A percentile compares a stretch with the other conserved stretches of the same genome.
These are phyloP conservation scores for Ogataea hybrid DNA, from an alignment of 1,139 yeast species.

Conservation along the genomic window DNA sequence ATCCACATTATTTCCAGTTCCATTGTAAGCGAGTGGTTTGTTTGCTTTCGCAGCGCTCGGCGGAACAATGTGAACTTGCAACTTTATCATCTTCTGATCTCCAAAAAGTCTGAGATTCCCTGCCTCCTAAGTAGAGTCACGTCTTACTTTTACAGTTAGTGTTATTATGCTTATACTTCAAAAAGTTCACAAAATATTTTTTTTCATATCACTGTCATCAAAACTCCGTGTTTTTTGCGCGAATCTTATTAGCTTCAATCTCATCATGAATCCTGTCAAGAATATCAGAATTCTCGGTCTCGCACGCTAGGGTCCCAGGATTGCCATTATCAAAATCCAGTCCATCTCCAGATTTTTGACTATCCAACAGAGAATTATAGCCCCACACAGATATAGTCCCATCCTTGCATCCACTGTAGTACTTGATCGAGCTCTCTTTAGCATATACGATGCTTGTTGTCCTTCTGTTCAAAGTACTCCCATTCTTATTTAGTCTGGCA, in stretches of 20 bases:
- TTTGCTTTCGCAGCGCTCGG: slow-evolving; percentile 30
- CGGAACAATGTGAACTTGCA: slow-evolving; percentile 40
- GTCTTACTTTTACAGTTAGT: background rate
- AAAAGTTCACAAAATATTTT: background rate
- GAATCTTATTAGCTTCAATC: slow-evolving; percentile 24
- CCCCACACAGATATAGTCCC: slow-evolving; percentile 58
- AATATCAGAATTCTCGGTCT: slow-evolving; percentile 10
- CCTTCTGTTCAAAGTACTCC: slow-evolving; percentile 22
- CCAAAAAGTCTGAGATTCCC: background rate
- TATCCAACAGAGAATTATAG: slow-evolving; percentile 29
- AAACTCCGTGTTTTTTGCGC: slow-evolving; percentile 3
- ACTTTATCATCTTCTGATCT: slow-evolving; percentile 34
- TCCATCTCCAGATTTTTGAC: slow-evolving; percentile 11
- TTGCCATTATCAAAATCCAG: slow-evolving; percentile 23
- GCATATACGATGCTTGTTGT: slow-evolving; percentile 41
- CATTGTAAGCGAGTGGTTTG: background rate
- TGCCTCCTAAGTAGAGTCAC: background rate
- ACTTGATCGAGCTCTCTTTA: slow-evolving; percentile 43
- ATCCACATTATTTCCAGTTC: slow-evolving; percentile 3
- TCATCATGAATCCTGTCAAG: slow-evolving; percentile 28
- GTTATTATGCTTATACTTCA: background rate
- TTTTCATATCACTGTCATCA: slow-evolving; percentile 7
- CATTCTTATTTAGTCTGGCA: slow-evolving; percentile 39
- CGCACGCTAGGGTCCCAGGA: slow-evolving; percentile 1
- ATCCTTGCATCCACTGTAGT: slow-evolving; percentile 55